Evolutionary conservation across 116 monocot genomes (phyloP).

Genomic region (Trichopus zeylanicus): DNA sequence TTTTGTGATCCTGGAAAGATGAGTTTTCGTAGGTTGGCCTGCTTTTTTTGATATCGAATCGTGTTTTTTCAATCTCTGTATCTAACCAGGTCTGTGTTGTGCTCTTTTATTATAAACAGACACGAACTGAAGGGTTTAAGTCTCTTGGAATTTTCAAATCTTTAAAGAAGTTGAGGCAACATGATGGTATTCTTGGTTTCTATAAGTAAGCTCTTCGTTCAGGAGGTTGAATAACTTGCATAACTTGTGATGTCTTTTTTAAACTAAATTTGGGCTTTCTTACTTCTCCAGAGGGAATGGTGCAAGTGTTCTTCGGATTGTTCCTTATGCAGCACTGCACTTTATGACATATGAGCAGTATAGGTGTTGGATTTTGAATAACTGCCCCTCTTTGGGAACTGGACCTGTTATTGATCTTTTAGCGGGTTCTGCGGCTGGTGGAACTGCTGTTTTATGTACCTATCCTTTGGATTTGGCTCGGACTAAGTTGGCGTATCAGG

Average conservation of each 20-base stretch:
- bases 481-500: constrained; percentile 95
- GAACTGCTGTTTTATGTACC: constrained; percentile 94
- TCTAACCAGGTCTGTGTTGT: too few species aligned
- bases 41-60: too few species aligned
- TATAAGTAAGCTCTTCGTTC: constrained; percentile 54
- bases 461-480: constrained; percentile 96
- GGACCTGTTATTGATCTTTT: constrained; percentile 86
- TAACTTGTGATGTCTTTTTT: not conserved
- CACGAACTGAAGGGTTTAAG: constrained; percentile 66
- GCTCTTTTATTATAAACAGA: constrained; percentile 23
- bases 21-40: too few species aligned
- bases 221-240: not conserved
- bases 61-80: too few species aligned
- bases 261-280: not conserved
- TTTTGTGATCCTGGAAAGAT: too few species aligned
- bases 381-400: constrained; percentile 60
- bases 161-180: constrained; percentile 64
- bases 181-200: constrained; percentile 77
- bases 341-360: constrained; percentile 93
- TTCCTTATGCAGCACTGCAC: constrained; percentile 96
- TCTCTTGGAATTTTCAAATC: constrained; percentile 73
- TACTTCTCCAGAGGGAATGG: constrained; percentile 77
- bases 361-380: constrained; percentile 75
- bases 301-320: constrained; percentile 92
- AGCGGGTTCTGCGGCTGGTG: constrained; percentile 95